These are phyloP conservation scores for Metschnikowia baotianmanensis DNA, from an alignment of 805 yeast genomes.

Conservation along the genomic window DNA sequence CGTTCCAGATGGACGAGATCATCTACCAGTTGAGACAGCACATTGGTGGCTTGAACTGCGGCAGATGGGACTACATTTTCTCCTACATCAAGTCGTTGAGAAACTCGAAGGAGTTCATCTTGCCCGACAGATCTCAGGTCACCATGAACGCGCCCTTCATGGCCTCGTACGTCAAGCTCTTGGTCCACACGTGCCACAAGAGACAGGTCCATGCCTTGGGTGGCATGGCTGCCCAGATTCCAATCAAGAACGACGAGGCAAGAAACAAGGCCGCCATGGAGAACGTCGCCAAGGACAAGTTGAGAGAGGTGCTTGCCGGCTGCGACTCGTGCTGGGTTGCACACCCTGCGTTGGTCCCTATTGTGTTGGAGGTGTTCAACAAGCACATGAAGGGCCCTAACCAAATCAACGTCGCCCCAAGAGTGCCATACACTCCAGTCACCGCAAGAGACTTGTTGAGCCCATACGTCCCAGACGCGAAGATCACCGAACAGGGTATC, in stretches of 20 bases:
- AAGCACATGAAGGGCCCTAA: constrained; percentile 81
- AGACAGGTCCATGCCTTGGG: constrained; percentile 87
- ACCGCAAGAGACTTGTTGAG: constrained; percentile 59
- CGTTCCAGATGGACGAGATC: constrained; percentile 84
- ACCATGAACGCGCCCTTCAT: constrained; percentile 81
- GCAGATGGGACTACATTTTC: constrained; percentile 88
- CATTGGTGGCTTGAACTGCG: constrained; percentile 80
- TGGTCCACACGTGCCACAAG: constrained; percentile 71
- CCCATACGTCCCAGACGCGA: constrained; percentile 60
- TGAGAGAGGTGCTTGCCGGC: constrained; percentile 73
- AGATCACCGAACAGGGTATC: constrained; percentile 69
- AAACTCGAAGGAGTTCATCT: constrained; percentile 60
- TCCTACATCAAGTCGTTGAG: constrained; percentile 74
- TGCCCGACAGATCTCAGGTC: constrained; percentile 79
- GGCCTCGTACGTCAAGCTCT: constrained; percentile 71
- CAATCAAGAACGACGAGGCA: constrained; percentile 67
- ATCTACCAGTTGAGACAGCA: constrained; percentile 74
- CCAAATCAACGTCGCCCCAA: constrained; percentile 59
- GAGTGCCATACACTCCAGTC: constrained; percentile 49
- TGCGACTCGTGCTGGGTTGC: constrained; percentile 92
- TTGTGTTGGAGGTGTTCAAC: constrained; percentile 70
- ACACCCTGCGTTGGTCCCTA: constrained; percentile 76
- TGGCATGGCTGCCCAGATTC: constrained; percentile 88
- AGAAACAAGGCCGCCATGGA: constrained; percentile 67
- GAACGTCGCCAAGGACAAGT: constrained; percentile 71